A percentile compares a stretch with the other conserved stretches of the same genome.
phyloP scores from a whole-genome alignment of 306 rosid genomes.

The Citrullus colocynthis region DNA sequence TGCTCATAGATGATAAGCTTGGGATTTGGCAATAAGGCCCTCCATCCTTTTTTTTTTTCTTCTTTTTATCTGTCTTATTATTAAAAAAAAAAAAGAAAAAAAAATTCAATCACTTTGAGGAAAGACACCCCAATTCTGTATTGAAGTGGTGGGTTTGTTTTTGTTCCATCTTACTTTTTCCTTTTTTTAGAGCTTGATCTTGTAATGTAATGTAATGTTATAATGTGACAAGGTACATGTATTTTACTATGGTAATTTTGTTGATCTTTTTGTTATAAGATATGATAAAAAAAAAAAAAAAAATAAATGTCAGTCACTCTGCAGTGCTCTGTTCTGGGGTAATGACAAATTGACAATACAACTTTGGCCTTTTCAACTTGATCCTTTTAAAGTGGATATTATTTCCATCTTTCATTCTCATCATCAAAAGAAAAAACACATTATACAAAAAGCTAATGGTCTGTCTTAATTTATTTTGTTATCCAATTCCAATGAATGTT shows the following conservation, averaged over 20 bases:
- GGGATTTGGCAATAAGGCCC: background rate
- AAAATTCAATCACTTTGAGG: background rate
- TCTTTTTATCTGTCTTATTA: background rate
- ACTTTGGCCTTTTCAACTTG: background rate
- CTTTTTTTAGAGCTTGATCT: background rate
- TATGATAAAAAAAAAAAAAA: background rate
- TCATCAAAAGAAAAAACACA: background rate
- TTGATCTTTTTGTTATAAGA: background rate
- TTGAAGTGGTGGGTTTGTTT: background rate
- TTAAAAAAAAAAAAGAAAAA: background rate
- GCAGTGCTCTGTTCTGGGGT: background rate
- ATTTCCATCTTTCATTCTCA: background rate
- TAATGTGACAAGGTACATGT: background rate
- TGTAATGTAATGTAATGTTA: background rate
- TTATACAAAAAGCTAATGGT: background rate
- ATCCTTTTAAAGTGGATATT: background rate
- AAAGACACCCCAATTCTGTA: background rate
- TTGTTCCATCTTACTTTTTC: background rate
- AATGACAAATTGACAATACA: background rate
- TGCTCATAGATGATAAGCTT: slow-evolving; percentile 27
- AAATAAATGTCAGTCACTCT: background rate
- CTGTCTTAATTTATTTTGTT: too few relatives aligned
- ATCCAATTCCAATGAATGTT: background rate
- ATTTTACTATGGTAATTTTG: background rate
- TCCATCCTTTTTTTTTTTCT: background rate